Base-by-base conservation (phyloP, 164 flowering plant species). In the Stephania japonica region DNA sequence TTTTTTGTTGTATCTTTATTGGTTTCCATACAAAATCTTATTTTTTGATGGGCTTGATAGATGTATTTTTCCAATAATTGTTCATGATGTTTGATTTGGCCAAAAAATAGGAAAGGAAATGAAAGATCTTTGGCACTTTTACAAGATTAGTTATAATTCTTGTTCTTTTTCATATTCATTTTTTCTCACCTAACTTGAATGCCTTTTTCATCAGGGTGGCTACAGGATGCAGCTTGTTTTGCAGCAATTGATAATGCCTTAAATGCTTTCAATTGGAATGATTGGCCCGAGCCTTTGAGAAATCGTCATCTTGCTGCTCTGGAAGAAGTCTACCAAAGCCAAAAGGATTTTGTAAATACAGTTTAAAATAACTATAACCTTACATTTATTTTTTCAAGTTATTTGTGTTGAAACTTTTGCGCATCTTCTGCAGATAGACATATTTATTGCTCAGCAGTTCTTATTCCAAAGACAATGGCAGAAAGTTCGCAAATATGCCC, bases 401-500 rank as follows among this genome's bases (percentile, higher is more conserved):
- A 16, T 7, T 59, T 77, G 53, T 42, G 25, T 75, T 59, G 56
- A 66, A 67, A 68, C 59, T 44, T 70, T 61, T 42, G 67, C 76
- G 38, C 43, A 78, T 84, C 7, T 18, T 12, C 65, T 79, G 69
- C 90, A 95, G 99, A 93, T 95, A 76, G 80, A 88, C 71, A 77
- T 74, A 66, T 95, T 95, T 81, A 83, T 89, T 70, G 97, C 99
- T 5, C 87, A 95, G 78, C 98, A 95, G 72, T 95, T 95, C 78
- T 81, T 95, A 69, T 93, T 95, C 81, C 98, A 93, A 84, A 88
- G 92, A 82, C 99, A 95, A 78, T 95, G 99, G 99, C 84, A 90
- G 79, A 93, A 87, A 84, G 86, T 93, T 81, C 96, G 86, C 76
- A 77, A 78, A 32, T 93, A 95, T 85, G 94, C 98, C 12, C 78